Conservation (phyloP, 2,329 filamentous ascomycete genomes). For the Purpureocillium takamizusanense region DNA sequence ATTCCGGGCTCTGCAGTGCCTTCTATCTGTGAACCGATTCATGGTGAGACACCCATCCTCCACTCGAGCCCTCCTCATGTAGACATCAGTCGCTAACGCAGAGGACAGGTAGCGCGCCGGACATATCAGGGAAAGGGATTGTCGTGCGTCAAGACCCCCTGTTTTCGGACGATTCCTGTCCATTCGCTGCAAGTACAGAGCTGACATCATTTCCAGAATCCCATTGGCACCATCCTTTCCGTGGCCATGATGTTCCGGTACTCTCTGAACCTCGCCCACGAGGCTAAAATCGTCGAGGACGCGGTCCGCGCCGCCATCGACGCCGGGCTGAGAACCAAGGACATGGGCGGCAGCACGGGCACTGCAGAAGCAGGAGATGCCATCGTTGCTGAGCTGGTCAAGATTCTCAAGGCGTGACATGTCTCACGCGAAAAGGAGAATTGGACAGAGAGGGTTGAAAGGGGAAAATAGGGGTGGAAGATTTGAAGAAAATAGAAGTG, state of each 20-base stretch:
- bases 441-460: no score
- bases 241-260: constrained; percentile 95
- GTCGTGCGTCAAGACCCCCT: constrained; percentile 31
- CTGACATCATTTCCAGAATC: constrained; percentile 27
- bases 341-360: constrained; percentile 40
- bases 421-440: no score
- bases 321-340: constrained; percentile 66
- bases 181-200: constrained; percentile 6
- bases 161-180: constrained; percentile 2
- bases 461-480: no score
- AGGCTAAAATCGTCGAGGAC: constrained; percentile 71
- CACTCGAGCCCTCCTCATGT: neutral
- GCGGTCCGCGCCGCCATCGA: constrained; percentile 77
- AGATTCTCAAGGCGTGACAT: no score
- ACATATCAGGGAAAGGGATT: constrained; percentile 85
- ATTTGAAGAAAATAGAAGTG: no score
- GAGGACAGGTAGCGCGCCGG: constrained; percentile 67
- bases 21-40: constrained; percentile 88
- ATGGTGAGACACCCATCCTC: constrained; percentile 48
- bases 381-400: no score
- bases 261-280: constrained; percentile 69
- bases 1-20: constrained; percentile 41
- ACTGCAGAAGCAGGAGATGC: no score
- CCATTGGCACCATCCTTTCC: constrained; percentile 83
- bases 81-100: constrained; percentile 2